These are phyloP conservation scores for Strigomonas galati DNA, from an alignment of 208 protist genomes.

Conservation along the genomic window DNA sequence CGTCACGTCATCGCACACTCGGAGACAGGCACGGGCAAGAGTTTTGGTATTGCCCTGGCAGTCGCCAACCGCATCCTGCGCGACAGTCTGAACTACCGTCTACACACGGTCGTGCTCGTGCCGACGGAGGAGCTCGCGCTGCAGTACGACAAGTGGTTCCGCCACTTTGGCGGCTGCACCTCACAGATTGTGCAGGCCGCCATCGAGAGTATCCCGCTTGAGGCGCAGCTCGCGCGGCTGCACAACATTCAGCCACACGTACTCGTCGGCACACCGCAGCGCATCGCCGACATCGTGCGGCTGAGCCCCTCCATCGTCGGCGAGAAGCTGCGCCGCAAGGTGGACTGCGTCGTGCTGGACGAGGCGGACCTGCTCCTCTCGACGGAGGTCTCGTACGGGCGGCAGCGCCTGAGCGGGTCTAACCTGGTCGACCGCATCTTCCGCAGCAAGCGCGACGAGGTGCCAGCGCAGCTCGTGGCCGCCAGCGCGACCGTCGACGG, in stretches of 20 bases:
- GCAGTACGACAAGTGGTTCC: slow-evolving; percentile 90
- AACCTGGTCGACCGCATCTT: slow-evolving; percentile 82
- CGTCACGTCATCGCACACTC: slow-evolving; percentile 89
- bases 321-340: slow-evolving; percentile 83
- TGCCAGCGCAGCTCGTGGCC: slow-evolving; percentile 83
- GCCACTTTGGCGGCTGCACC: slow-evolving; percentile 76
- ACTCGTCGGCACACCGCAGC: slow-evolving; percentile 82
- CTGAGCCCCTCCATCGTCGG: slow-evolving; percentile 65
- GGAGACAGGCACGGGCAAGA: slow-evolving; percentile 88
- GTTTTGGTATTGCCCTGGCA: slow-evolving; percentile 86
- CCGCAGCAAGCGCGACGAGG: slow-evolving; percentile 65
- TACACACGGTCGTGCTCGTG: slow-evolving; percentile 86
- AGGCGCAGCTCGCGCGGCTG: slow-evolving; percentile 71
- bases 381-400: slow-evolving; percentile 20
- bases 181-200: slow-evolving; percentile 78
- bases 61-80: slow-evolving; percentile 82
- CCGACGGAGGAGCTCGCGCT: slow-evolving; percentile 82
- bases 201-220: slow-evolving; percentile 70
- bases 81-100: slow-evolving; percentile 80
- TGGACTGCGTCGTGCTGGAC: slow-evolving; percentile 89
- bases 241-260: slow-evolving; percentile 91
- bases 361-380: slow-evolving; percentile 79
- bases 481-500: slow-evolving; percentile 84
- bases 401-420: slow-evolving; percentile 49
- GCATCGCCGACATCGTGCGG: slow-evolving; percentile 67